phyloP scores from a whole-genome alignment of 345 rosid genomes.

The Dovyalis caffra region DNA sequence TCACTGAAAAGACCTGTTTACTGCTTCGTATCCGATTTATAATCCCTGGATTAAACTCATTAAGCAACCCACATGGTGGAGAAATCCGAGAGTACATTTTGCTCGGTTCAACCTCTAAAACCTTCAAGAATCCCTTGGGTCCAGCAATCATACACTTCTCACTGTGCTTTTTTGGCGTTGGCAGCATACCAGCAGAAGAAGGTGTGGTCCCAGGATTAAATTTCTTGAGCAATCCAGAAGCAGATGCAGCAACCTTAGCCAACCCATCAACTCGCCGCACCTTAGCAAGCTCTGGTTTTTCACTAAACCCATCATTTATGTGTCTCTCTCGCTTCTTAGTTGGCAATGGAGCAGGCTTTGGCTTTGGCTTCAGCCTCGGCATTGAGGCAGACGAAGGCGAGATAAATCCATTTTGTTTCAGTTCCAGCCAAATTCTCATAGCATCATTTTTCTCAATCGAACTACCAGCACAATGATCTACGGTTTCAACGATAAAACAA shows the following conservation, averaged over 20 bases:
- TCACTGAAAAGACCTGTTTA: conserved; percentile 11
- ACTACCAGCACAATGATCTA: neutral
- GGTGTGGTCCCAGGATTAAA: neutral
- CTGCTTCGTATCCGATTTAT: conserved; percentile 13
- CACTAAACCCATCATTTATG: neutral
- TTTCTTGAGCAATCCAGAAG: neutral
- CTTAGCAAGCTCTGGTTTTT: neutral
- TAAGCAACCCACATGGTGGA: conserved; percentile 17
- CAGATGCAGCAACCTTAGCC: neutral
- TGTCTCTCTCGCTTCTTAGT: neutral
- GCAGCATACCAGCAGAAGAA: neutral
- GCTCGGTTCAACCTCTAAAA: neutral
- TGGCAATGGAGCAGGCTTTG: neutral
- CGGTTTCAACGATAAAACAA: neutral
- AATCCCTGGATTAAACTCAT: conserved; percentile 17
- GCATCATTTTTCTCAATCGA: conserved; percentile 3
- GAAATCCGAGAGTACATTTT: neutral
- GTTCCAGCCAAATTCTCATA: conserved; percentile 20
- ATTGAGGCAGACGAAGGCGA: neutral
- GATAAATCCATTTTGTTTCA: conserved; percentile 24
- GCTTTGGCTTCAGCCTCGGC: neutral
- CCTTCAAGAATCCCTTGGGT: neutral
- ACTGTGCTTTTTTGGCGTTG: neutral
- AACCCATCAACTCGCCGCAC: neutral
- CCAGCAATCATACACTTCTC: neutral